Evolutionary conservation across 192 early-diverging fungal genomes (phyloP), one percentile per base, ranked within the genome.

Genomic region (Linnemannia exigua): DNA sequence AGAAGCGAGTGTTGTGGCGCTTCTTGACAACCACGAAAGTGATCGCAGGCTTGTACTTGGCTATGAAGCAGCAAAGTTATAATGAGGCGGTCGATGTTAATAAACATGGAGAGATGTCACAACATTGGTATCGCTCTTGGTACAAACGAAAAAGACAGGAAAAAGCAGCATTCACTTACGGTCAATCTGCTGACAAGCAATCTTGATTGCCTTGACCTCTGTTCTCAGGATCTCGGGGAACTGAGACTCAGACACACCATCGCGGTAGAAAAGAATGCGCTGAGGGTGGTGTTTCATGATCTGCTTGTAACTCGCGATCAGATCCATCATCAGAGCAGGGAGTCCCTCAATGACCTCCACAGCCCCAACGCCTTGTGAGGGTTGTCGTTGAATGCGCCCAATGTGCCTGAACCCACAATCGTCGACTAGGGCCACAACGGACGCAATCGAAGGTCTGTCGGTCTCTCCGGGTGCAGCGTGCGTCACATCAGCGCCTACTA

Each of bases 211-310:
- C 25, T 90, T 87, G 37, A 88, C 82, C 73, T 94, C 93, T 72
- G 91, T 92, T 19, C 89, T 85, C 44, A 88, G 50, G 16, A 87
- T 73, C 28, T 79, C 76, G 1, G 77, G 37, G 77, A 96, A 96
- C 89, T 97, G 95, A 12, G 94, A 91, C 67, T 99, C 97, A 8
- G 95, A 94, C 28, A 98, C 93, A 25, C 96, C 96, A 81, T 98
- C 96, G 76, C 97, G 94, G 85, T 96, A 98, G 79, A 96, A 94
- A 2, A 98, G 28, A 70, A 98, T 96, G 41, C 93, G 91, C 66
- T 86, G 68, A 2, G 97, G 97, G 72, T 93, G 70, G 67, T 95
- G 91, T 52, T 92, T 89, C 80, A 91, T 95, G 35, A 71, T 52
- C 66, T 87, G 74, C 88, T 94, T 86, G 80, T 89, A 96, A 28